These are phyloP conservation scores for Trypanosoma lewisi DNA, from an alignment of 208 protist species.

Conservation along the genomic window DNA sequence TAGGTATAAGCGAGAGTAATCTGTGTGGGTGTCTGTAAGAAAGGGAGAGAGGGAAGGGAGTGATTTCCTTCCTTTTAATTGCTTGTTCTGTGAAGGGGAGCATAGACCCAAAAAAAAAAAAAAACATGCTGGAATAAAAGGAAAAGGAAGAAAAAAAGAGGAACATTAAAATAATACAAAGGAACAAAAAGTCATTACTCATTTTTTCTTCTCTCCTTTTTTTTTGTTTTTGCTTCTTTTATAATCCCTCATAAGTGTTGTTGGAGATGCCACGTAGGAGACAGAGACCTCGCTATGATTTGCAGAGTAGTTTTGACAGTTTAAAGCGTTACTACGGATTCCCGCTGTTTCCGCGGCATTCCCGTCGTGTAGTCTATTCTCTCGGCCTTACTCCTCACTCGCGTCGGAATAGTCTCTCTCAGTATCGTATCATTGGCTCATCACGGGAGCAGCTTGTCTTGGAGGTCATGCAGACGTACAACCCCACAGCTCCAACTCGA, in stretches of 20 bases:
- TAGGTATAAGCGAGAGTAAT: background rate
- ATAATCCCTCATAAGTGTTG: background rate
- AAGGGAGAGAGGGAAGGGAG: no score
- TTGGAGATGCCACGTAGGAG: constrained; percentile 29
- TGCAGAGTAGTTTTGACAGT: constrained; percentile 72
- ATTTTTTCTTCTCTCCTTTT: constrained; percentile 1
- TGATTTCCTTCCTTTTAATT: no score
- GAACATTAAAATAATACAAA: background rate
- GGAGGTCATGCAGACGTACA: constrained; percentile 78
- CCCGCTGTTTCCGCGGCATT: constrained; percentile 37
- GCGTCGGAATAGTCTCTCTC: constrained; percentile 58
- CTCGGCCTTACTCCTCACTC: constrained; percentile 59
- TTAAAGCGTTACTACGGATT: constrained; percentile 74
- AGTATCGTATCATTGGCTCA: constrained; percentile 66
- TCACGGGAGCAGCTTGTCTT: constrained; percentile 60
- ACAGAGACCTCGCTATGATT: constrained; percentile 32
- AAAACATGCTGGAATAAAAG: no score
- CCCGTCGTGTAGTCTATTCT: constrained; percentile 54
- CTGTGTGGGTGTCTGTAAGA: background rate
- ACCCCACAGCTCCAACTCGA: constrained; percentile 53
- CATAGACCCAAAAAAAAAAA: no score
- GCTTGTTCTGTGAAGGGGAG: no score
- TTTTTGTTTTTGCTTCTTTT: background rate
- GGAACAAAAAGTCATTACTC: background rate
- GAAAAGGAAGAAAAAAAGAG: no score